Conservation (phyloP, 352 stramenopile genomes). For the Pythium chondricola region DNA sequence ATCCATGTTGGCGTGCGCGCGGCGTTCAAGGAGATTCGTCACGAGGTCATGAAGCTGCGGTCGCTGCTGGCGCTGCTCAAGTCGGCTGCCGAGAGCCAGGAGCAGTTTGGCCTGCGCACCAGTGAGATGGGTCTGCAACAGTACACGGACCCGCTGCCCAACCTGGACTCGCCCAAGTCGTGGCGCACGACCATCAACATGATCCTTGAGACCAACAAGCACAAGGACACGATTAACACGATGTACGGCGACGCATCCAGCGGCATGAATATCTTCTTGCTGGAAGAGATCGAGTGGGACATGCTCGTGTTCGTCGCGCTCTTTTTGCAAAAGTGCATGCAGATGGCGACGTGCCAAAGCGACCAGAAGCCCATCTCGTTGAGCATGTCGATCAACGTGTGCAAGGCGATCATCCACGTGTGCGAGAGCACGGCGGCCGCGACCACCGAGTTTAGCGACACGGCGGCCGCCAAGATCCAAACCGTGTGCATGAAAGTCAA, state of each 20-base stretch:
- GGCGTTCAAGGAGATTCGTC: constrained; percentile 65
- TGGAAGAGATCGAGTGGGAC: constrained; percentile 78
- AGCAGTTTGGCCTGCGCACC: constrained; percentile 65
- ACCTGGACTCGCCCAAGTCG: constrained; percentile 62
- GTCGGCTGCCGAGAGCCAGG: constrained; percentile 61
- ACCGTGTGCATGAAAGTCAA: constrained; percentile 74
- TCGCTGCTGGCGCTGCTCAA: constrained; percentile 68
- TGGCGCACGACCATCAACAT: constrained; percentile 67
- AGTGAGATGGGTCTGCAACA: constrained; percentile 54
- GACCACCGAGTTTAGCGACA: constrained; percentile 47
- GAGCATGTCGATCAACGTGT: constrained; percentile 76
- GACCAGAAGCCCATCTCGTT: constrained; percentile 74
- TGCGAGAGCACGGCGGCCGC: constrained; percentile 65
- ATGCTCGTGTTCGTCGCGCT: constrained; percentile 62
- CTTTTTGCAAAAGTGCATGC: constrained; percentile 73
- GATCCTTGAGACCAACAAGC: constrained; percentile 72
- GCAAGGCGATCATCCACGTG: constrained; percentile 70
- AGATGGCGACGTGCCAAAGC: constrained; percentile 74
- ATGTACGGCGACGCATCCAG: constrained; percentile 58
- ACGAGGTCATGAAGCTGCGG: constrained; percentile 70
- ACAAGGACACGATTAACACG: constrained; percentile 68
- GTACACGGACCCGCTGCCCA: constrained; percentile 55
- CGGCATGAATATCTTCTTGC: constrained; percentile 67
- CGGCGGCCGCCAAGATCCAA: constrained; percentile 56
- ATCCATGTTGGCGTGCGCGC: constrained; percentile 60